A percentile compares a stretch with the other conserved stretches of the same genome.
These are phyloP conservation scores for Polytolypa hystricis DNA, from an alignment of 2,329 filamentous ascomycete species.

Conservation along the genomic window DNA sequence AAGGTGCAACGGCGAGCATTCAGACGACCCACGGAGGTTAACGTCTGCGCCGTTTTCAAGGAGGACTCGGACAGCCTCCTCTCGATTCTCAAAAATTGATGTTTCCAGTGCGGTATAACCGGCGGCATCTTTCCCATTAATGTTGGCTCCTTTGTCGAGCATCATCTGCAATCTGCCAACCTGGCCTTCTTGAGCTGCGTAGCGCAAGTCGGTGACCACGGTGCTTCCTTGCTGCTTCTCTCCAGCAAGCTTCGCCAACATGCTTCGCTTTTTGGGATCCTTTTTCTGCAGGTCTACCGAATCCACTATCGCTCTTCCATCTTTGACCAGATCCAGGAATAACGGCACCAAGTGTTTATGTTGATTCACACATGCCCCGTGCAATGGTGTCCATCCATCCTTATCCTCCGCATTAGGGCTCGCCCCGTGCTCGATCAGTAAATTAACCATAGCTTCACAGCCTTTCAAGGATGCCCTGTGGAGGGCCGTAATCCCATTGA, in stretches of 20 bases:
- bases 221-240: too few species aligned
- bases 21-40: slow-evolving; percentile 21
- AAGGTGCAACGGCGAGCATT: slow-evolving; percentile 29
- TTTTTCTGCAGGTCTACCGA: not conserved
- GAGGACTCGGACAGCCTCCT: slow-evolving; percentile 24
- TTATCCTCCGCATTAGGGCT: not conserved
- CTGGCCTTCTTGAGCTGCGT: slow-evolving; percentile 7
- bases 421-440: not conserved
- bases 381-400: not conserved
- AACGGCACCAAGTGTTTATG: too few species aligned
- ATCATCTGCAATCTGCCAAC: slow-evolving; percentile 25
- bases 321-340: not conserved
- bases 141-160: slow-evolving; percentile 29
- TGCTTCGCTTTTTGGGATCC: slow-evolving; percentile 7
- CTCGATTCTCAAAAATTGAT: slow-evolving; percentile 29
- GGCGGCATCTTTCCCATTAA: slow-evolving; percentile 24
- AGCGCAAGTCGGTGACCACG: too few species aligned
- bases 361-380: too few species aligned
- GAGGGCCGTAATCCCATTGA: not conserved
- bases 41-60: slow-evolving; percentile 24
- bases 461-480: not conserved
- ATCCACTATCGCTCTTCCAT: not conserved
- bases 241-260: slow-evolving; percentile 4
- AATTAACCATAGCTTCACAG: not conserved
- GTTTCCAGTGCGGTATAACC: slow-evolving; percentile 29